These are phyloP conservation scores for Populus tomentosa DNA, from an alignment of 441 rosid species.

Conservation along the genomic window DNA sequence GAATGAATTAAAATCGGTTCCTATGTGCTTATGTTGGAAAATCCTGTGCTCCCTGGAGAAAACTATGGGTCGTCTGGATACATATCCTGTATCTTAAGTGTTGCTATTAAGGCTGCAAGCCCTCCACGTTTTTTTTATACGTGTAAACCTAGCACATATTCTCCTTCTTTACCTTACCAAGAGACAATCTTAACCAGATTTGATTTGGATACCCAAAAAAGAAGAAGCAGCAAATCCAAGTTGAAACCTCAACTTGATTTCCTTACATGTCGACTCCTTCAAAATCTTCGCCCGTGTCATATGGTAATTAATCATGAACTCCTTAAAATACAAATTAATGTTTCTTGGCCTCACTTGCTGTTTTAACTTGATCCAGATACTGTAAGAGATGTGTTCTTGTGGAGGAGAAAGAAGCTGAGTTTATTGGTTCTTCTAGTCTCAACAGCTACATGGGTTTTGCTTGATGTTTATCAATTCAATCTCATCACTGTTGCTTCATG, in stretches of 20 bases:
- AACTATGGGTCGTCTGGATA: too few species aligned
- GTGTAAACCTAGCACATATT: slow-evolving; percentile 15
- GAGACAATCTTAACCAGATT: background rate
- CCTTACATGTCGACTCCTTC: slow-evolving; percentile 20
- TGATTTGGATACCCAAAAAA: background rate
- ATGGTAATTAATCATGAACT: slow-evolving; percentile 22
- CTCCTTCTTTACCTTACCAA: background rate
- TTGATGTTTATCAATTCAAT: slow-evolving; percentile 44
- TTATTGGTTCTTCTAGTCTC: slow-evolving; percentile 27
- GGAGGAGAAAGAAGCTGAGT: slow-evolving; percentile 60
- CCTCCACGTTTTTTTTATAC: slow-evolving; percentile 33
- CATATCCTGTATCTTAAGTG: too few species aligned
- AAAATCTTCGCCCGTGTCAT: slow-evolving; percentile 17
- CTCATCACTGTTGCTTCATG: slow-evolving; percentile 49
- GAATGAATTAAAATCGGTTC: too few species aligned
- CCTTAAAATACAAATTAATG: background rate
- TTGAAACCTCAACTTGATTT: background rate
- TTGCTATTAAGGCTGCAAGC: slow-evolving; percentile 19
- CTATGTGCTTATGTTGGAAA: too few species aligned
- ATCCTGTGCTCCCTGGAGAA: too few species aligned
- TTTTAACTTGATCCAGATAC: slow-evolving; percentile 17
- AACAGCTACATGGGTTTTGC: slow-evolving; percentile 45
- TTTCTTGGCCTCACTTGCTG: background rate
- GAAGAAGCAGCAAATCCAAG: background rate
- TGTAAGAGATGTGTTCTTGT: slow-evolving; percentile 41